Conservation (phyloP, 371 early-diverging fungal species). For the Mucor lusitanicus region DNA sequence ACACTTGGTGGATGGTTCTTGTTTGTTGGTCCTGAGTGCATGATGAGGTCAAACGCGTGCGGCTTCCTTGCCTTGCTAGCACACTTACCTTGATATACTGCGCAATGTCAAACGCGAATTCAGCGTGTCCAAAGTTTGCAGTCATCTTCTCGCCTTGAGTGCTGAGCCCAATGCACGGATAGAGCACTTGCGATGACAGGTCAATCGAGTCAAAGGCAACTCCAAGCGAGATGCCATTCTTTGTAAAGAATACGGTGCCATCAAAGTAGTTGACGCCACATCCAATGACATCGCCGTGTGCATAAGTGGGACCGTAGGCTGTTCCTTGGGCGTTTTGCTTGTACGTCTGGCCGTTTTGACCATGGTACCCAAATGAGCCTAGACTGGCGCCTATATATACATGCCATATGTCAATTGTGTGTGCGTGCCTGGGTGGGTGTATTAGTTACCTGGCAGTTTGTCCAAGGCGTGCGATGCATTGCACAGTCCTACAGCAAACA, state of each 20-base stretch:
- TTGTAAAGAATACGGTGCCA: slow-evolving; percentile 82
- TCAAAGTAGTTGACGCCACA: slow-evolving; percentile 87
- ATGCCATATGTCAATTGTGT: no score
- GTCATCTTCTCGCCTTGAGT: slow-evolving; percentile 84
- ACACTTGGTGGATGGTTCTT: background rate
- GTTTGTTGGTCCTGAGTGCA: background rate
- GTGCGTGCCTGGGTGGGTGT: no score
- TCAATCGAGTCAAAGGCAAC: slow-evolving; percentile 25
- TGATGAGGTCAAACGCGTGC: background rate
- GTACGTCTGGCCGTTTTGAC: slow-evolving; percentile 87
- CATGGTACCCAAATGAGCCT: slow-evolving; percentile 77
- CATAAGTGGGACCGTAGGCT: slow-evolving; percentile 77
- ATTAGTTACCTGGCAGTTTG: slow-evolving; percentile 84
- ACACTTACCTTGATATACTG: slow-evolving; percentile 70
- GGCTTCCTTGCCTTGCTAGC: no score
- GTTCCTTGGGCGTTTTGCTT: slow-evolving; percentile 52
- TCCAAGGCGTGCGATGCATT: slow-evolving; percentile 49
- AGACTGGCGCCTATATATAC: background rate
- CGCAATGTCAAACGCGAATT: slow-evolving; percentile 88
- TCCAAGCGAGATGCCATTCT: slow-evolving; percentile 87
- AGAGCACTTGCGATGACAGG: slow-evolving; percentile 28
- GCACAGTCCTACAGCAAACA: slow-evolving; percentile 87
- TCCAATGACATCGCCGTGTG: slow-evolving; percentile 89
- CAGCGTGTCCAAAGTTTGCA: slow-evolving; percentile 89
- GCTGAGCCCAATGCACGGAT: slow-evolving; percentile 88